A percentile compares a stretch with the other conserved stretches of the same genome.
These are phyloP conservation scores for Diaporthe caulivora DNA, from an alignment of 2,329 filamentous ascomycete species.

Conservation along the genomic window DNA sequence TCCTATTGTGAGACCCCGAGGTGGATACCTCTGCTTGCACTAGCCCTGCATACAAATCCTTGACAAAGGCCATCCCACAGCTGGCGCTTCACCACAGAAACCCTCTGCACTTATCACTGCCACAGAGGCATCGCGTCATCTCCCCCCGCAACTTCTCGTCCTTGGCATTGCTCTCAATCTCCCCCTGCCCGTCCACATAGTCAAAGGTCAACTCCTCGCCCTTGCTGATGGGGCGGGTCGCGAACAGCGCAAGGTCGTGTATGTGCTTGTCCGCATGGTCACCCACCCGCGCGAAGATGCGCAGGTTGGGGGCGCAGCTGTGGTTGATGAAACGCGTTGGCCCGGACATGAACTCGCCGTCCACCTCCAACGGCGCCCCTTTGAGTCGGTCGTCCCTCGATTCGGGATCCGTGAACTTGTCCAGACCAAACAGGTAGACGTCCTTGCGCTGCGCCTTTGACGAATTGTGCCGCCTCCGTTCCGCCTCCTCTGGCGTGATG, in stretches of 20 bases:
- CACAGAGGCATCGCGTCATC: conserved; percentile 73
- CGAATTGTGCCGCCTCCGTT: conserved; percentile 70
- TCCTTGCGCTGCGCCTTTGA: conserved; percentile 74
- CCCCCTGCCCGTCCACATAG: conserved; percentile 76
- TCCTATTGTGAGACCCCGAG: no score
- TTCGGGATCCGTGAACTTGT: conserved; percentile 77
- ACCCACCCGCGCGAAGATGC: conserved; percentile 83
- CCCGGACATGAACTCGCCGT: conserved; percentile 82
- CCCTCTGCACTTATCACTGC: conserved; percentile 74
- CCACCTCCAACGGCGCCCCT: conserved; percentile 69
- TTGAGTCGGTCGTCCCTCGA: conserved; percentile 69
- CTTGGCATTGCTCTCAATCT: conserved; percentile 61
- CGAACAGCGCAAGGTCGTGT: conserved; percentile 84
- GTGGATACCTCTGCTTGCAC: background rate
- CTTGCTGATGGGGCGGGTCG: conserved; percentile 72
- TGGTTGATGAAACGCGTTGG: conserved; percentile 88
- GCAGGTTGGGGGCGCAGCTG: conserved; percentile 82
- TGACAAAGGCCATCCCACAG: background rate
- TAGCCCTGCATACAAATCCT: background rate
- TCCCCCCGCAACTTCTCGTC: conserved; percentile 62
- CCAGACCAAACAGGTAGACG: conserved; percentile 83
- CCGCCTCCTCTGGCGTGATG: conserved; percentile 74
- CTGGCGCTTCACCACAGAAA: conserved; percentile 70
- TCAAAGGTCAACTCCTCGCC: conserved; percentile 84
- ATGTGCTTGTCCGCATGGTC: conserved; percentile 81